Base-by-base conservation (phyloP, 345 rosid species). In the Isatis tinctoria region DNA sequence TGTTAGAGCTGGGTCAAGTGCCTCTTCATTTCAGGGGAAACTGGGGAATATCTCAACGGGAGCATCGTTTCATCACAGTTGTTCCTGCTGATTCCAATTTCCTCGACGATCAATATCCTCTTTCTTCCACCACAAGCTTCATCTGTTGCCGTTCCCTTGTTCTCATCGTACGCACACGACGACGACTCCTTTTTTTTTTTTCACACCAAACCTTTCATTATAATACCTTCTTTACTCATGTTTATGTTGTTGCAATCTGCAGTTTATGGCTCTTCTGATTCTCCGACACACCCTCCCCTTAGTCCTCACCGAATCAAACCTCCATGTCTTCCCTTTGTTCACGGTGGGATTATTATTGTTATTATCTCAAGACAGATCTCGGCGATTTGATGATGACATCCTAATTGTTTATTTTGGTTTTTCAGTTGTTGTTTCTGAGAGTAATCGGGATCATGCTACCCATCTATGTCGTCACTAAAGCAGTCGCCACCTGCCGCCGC, bases 21-120 rank as follows among this genome's bases (percentile, higher is more conserved):
- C 98, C 98, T 49, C 68, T 89, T 80, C 85, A 80, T 82, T 86
- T 90, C 80, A 85, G 98, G 91, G 96, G 93, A 59, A 90, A 86
- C 65, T 89, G 98, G 97, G 93, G 85, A 64, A 78, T 85, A 7
- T 87, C 93, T 28, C 82, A 83, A 82, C 82, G 90, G 37, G 87
- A 86, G 0, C 94, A 68, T 41, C 81, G 74, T 10, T 52, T 89
- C 58, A 85, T 93, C 68, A 84, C 95, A 0, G 77, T 93, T 82
- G 94, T 93, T 41, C 85, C 98, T 18, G 77, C 96, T 27, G 90
- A 87, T 54, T 82, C 68, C 11, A 51, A 75, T 72, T 82, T 86
- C 68, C 56, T 81, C 49, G 35, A 77, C 6, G 78, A 87, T n/a
- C 90, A 87, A 13, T 77, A 84, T 56, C 80, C 87, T 18, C 70